Evolutionary conservation across 179 eudicot species (phyloP), one percentile per base, ranked within the genome.

Genomic region (Patellifolia procumbens): DNA sequence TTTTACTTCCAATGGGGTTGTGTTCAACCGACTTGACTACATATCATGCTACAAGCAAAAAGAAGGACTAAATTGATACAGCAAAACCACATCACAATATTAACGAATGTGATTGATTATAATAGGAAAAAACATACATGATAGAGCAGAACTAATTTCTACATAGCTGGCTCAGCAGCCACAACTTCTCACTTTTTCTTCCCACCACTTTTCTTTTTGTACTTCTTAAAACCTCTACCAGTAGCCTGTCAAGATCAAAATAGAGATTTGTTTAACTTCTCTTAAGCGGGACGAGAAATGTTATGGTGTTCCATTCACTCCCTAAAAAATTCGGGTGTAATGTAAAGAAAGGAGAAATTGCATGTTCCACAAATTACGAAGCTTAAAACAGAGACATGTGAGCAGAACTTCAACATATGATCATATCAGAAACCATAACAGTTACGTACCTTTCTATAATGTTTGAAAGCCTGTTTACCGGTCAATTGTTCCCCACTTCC

Each of bases 391-490:
- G 62, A 76, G 68, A 76, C 24, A 43, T n/a, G 29, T 7, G 17
- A 26, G 12, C 71, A 52, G 24, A 46, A 10, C 6, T 64, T 39
- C 6, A 39, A 7, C 0, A 51, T 37, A 22, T 2, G 9, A 63
- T n/a, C 64, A 39, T 19, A 26, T 17, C 26, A 46, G 1, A 51
- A 43, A 59, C 16, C 20, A 61, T 75, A 75, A 37, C 15, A 68
- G 48, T 71, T 22, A 17, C 0, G 28, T 93, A 93, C 98, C 98
- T 88, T 91, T 79, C 70, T 91, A 76, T 90, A 96, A 17, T 87
- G 85, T 39, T 68, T 86, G 82, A 93, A 96, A 68, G 97, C 99
- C 76, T 65, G 79, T 85, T 62, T 88, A 76, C 99, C 99, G 52
- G 84, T 77, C 83, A 93, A 77, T 86, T 93, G 96, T 78, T 90